Evolutionary conservation across 768 basidiomycete species (phyloP).

Genomic region (Leccinum rimulosum): DNA sequence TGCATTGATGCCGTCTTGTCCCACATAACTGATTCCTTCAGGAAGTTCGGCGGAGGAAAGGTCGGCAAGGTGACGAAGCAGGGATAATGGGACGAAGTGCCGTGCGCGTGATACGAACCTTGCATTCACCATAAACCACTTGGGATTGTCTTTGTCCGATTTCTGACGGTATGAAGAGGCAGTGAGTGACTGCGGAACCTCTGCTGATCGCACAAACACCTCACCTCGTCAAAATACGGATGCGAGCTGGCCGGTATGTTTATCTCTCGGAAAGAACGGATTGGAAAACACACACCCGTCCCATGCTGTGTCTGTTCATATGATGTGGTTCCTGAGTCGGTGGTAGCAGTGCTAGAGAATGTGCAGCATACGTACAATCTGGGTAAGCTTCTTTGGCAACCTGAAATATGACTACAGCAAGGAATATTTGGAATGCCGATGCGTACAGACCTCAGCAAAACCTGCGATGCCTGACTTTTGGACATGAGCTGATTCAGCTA

Average conservation of each 20-base stretch:
- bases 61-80: slow-evolving; percentile 65
- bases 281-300: slow-evolving; percentile 54
- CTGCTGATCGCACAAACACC: slow-evolving; percentile 17
- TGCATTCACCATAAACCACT: slow-evolving; percentile 92
- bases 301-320: slow-evolving; percentile 78
- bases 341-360: slow-evolving; percentile 3
- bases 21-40: slow-evolving; percentile 63
- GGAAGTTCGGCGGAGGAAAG: slow-evolving; percentile 39
- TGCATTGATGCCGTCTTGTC: slow-evolving; percentile 53
- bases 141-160: slow-evolving; percentile 70
- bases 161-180: slow-evolving; percentile 47
- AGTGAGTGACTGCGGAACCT: neutral
- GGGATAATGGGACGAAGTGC: slow-evolving; percentile 75
- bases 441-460: slow-evolving; percentile 66
- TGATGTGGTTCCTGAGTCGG: slow-evolving; percentile 6
- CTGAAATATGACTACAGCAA: slow-evolving; percentile 33
- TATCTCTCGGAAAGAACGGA: slow-evolving; percentile 4
- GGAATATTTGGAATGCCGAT: neutral
- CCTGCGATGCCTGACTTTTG: slow-evolving; percentile 63
- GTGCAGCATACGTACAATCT: slow-evolving; percentile 58
- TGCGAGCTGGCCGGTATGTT: slow-evolving; percentile 45
- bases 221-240: slow-evolving; percentile 77
- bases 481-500: slow-evolving; percentile 5
- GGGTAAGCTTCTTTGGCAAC: slow-evolving; percentile 86
- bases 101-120: slow-evolving; percentile 60